These are phyloP conservation scores for Eucalyptus grandis DNA, from an alignment of 345 rosid species.

Conservation along the genomic window DNA sequence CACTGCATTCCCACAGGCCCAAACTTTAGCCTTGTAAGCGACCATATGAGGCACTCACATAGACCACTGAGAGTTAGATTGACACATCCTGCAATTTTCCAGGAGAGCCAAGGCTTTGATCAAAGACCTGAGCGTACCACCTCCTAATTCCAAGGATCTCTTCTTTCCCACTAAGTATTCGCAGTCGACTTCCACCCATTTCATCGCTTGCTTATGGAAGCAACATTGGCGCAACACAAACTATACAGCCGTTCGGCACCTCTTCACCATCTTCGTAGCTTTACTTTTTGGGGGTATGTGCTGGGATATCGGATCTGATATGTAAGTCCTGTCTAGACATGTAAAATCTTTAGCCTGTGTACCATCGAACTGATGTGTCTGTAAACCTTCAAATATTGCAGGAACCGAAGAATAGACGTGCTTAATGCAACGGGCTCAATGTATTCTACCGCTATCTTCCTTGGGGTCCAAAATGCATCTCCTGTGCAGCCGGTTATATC, in stretches of 20 bases:
- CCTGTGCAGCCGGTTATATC: conserved; percentile 26
- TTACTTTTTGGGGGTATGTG: conserved; percentile 22
- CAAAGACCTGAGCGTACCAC: conserved; percentile 10
- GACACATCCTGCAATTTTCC: background rate
- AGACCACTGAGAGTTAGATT: background rate
- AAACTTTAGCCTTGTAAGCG: background rate
- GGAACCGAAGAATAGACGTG: conserved; percentile 5
- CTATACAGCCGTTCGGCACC: conserved; percentile 21
- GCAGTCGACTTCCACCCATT: conserved; percentile 6
- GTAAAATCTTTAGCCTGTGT: background rate
- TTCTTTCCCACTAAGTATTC: conserved; percentile 11
- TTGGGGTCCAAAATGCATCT: conserved; percentile 12
- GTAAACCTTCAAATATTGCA: background rate
- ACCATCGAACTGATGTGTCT: background rate
- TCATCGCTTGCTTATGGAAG: conserved; percentile 32
- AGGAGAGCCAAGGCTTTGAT: conserved; percentile 42
- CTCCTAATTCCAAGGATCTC: conserved; percentile 16
- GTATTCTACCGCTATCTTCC: conserved; percentile 22
- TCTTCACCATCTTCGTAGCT: conserved; percentile 14
- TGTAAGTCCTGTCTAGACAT: background rate
- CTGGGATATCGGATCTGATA: conserved; percentile 21
- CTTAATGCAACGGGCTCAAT: conserved; percentile 31
- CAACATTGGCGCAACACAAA: conserved; percentile 31
- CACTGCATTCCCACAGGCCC: background rate
- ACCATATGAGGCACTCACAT: background rate